phyloP scores from a whole-genome alignment of 2,329 filamentous ascomycete genomes.

The Apiospora sp. region DNA sequence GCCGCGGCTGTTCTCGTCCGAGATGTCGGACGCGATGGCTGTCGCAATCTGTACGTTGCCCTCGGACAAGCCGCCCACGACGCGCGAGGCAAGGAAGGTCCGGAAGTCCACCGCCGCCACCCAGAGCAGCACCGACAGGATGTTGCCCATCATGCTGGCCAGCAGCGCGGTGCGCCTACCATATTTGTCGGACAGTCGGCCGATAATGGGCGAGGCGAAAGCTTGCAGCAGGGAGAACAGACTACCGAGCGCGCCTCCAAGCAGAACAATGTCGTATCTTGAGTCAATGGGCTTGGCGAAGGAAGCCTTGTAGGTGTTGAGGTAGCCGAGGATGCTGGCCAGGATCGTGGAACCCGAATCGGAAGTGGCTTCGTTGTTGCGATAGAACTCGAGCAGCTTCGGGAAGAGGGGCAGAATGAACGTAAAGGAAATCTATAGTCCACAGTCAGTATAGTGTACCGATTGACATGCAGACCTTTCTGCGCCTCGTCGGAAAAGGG shows the following conservation, averaged over 20 bases:
- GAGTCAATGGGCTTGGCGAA: constrained; percentile 94
- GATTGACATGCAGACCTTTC: neutral
- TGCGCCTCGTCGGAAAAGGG: neutral
- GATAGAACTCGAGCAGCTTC: constrained; percentile 95
- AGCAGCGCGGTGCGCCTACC: constrained; percentile 88
- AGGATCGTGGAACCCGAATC: constrained; percentile 65
- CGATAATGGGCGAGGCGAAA: constrained; percentile 90
- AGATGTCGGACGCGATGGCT: constrained; percentile 96
- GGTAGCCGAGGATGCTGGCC: constrained; percentile 77
- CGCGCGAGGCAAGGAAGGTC: constrained; percentile 90
- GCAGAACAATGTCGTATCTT: constrained; percentile 93
- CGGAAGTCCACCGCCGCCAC: constrained; percentile 92
- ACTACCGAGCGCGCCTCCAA: constrained; percentile 92
- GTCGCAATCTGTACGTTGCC: constrained; percentile 97
- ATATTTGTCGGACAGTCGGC: constrained; percentile 85
- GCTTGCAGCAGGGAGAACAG: constrained; percentile 92
- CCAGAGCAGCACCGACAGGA: constrained; percentile 92
- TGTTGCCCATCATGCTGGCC: constrained; percentile 92
- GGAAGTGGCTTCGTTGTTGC: constrained; percentile 73
- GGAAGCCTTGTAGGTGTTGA: constrained; percentile 94
- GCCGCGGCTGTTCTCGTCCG: constrained; percentile 82
- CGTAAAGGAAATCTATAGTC: constrained; percentile 87
- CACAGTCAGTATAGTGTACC: neutral
- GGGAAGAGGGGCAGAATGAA: constrained; percentile 98
- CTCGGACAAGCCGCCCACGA: constrained; percentile 93